A percentile compares a stretch with the other conserved stretches of the same genome.
These are phyloP conservation scores for Globisporangium canariense DNA, from an alignment of 352 stramenopile species.

Conservation along the genomic window DNA sequence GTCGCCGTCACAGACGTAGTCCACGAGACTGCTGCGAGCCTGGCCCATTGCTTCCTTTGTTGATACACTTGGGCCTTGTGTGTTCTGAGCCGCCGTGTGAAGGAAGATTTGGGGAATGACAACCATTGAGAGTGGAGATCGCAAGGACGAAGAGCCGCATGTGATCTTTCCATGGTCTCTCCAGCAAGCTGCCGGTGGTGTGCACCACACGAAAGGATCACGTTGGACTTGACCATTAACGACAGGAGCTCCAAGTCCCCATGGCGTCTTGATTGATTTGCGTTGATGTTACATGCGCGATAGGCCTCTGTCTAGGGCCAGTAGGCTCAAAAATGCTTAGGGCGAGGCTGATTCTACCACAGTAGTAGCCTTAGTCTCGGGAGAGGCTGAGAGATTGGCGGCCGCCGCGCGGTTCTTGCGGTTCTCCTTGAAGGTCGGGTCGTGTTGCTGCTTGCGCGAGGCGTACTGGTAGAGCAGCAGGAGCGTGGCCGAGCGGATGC, in stretches of 20 bases:
- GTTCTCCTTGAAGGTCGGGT: slow-evolving; percentile 19
- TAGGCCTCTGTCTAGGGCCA: background rate
- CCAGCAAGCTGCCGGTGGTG: background rate
- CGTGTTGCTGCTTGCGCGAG: slow-evolving; percentile 40
- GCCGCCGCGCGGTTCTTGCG: slow-evolving; percentile 20
- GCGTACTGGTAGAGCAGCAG: slow-evolving; percentile 75
- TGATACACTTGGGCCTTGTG: background rate
- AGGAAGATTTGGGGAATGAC: background rate
- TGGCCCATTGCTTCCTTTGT: slow-evolving; percentile 9
- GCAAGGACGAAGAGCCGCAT: background rate
- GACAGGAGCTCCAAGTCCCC: background rate
- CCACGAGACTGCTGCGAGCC: slow-evolving; percentile 26
- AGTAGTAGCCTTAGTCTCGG: background rate
- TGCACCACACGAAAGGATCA: slow-evolving; percentile 5
- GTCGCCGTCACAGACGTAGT: slow-evolving; percentile 53
- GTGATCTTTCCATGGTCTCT: slow-evolving; percentile 9
- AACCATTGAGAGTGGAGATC: background rate
- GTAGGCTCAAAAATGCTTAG: background rate
- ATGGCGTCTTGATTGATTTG: background rate
- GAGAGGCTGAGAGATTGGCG: background rate
- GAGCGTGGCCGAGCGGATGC: slow-evolving; percentile 74
- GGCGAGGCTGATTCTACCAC: background rate
- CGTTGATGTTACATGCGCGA: slow-evolving; percentile 4
- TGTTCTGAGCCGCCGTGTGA: background rate
- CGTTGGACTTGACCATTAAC: background rate